Evolutionary conservation across 305 asterid species (phyloP).

Genomic region (Solanum hybrid): DNA sequence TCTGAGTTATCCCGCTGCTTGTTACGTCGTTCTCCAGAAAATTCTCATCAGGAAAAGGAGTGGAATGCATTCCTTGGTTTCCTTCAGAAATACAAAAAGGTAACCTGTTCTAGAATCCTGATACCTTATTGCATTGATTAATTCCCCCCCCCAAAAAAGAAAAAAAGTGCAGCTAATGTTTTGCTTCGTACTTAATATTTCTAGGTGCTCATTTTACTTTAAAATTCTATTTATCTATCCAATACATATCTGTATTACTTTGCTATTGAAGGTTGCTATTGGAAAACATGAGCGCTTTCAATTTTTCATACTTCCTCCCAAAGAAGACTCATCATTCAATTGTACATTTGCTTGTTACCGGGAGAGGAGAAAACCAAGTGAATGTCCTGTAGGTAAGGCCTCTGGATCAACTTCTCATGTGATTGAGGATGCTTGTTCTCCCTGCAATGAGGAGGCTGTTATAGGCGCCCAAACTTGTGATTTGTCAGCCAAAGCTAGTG

Average conservation of each 20-base stretch:
- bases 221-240: not conserved
- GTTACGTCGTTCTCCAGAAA: conserved; percentile 36
- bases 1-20: conserved; percentile 31
- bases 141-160: not conserved
- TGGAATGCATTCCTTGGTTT: conserved; percentile 39
- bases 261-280: conserved; percentile 43
- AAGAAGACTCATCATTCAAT: conserved; percentile 19
- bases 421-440: conserved; percentile 23
- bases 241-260: not conserved
- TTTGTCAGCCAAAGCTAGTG: conserved; percentile 19
- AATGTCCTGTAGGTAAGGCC: conserved; percentile 23
- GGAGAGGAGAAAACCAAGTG: conserved; percentile 14
- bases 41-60: conserved; percentile 43
- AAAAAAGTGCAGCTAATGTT: not conserved
- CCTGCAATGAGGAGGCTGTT: conserved; percentile 18
- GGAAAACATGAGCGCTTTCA: conserved; percentile 27
- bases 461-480: conserved; percentile 22
- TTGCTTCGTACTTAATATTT: not conserved
- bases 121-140: not conserved
- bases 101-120: conserved; percentile 10
- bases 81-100: conserved; percentile 37
- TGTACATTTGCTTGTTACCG: conserved; percentile 25
- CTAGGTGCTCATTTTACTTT: not conserved
- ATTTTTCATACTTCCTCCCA: conserved; percentile 40
- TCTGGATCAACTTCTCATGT: conserved; percentile 30